Evolutionary conservation across 2,329 filamentous ascomycete species (phyloP).

Genomic region (Sporothrix dimorphospora): DNA sequence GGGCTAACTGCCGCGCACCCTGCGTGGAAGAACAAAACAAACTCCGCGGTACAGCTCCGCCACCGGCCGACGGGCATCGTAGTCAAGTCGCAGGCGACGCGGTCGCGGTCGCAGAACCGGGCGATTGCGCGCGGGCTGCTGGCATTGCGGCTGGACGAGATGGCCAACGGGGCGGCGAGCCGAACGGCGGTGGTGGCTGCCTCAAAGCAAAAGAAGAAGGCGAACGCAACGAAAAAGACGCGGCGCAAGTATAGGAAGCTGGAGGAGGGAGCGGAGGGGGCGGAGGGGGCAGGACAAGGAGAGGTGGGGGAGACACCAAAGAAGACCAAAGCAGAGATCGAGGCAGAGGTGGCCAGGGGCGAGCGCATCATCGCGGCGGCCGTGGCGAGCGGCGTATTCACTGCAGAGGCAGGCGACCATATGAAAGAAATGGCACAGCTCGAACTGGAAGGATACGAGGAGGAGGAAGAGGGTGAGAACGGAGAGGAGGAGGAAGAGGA

Average conservation of each 20-base stretch:
- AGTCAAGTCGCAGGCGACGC: slow-evolving; percentile 90
- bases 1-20: background rate
- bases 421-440: background rate
- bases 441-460: slow-evolving; percentile 20
- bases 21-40: slow-evolving; percentile 93
- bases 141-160: slow-evolving; percentile 72
- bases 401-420: no score
- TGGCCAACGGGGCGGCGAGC: slow-evolving; percentile 71
- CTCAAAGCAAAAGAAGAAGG: slow-evolving; percentile 68
- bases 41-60: slow-evolving; percentile 88
- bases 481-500: slow-evolving; percentile 26
- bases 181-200: slow-evolving; percentile 66
- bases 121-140: slow-evolving; percentile 80
- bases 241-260: slow-evolving; percentile 75
- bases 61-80: slow-evolving; percentile 90
- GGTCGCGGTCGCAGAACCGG: slow-evolving; percentile 83
- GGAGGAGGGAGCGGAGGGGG: slow-evolving; percentile 48
- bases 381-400: no score
- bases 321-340: background rate
- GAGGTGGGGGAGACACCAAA: slow-evolving; percentile 26
- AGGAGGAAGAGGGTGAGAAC: slow-evolving; percentile 27
- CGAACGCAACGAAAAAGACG: slow-evolving; percentile 79
- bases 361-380: no score
- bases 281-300: slow-evolving; percentile 31
- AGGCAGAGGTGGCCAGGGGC: no score